Evolutionary conservation across 2,329 filamentous ascomycete species (phyloP).

Genomic region (Ophiosphaerella korrae): DNA sequence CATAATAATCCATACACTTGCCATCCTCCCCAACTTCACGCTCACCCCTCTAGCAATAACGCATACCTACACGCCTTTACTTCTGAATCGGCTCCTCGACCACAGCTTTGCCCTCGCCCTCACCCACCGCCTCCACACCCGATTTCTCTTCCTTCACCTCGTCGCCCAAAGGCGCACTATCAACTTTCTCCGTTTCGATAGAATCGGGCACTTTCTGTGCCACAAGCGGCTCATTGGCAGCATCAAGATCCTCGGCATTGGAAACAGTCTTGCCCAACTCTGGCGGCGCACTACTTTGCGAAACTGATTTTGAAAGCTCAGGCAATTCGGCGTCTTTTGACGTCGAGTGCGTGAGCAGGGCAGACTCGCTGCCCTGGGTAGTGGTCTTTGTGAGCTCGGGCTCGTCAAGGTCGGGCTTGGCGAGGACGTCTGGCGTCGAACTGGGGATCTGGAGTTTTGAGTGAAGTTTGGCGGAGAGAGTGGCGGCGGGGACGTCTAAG

Average conservation of each 20-base stretch:
- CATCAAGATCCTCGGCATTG: neutral
- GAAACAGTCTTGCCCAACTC: no score
- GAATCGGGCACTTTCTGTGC: neutral
- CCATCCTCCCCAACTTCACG: no score
- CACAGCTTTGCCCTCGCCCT: neutral
- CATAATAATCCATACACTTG: no score
- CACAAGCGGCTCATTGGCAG: constrained; percentile 16
- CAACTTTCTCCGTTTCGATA: constrained; percentile 6
- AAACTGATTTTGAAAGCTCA: constrained; percentile 8
- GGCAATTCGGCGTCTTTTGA: constrained; percentile 6
- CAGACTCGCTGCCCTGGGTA: neutral
- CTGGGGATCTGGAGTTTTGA: constrained; percentile 17
- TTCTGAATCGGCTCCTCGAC: no score
- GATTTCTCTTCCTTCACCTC: constrained; percentile 11
- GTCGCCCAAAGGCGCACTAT: constrained; percentile 1
- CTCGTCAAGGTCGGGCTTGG: constrained; percentile 13
- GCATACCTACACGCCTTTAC: no score
- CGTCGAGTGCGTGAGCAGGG: neutral
- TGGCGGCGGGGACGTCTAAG: constrained; percentile 40
- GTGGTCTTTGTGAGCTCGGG: constrained; percentile 2
- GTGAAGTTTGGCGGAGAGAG: constrained; percentile 35
- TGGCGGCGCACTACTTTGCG: neutral
- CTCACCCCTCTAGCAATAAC: no score
- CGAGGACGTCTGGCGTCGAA: constrained; percentile 7
- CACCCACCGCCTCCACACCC: neutral